A percentile compares a stretch with the other conserved stretches of the same genome.
Evolutionary conservation across 2,329 filamentous ascomycete species (phyloP).

Genomic region (Samsoniella hepiali): DNA sequence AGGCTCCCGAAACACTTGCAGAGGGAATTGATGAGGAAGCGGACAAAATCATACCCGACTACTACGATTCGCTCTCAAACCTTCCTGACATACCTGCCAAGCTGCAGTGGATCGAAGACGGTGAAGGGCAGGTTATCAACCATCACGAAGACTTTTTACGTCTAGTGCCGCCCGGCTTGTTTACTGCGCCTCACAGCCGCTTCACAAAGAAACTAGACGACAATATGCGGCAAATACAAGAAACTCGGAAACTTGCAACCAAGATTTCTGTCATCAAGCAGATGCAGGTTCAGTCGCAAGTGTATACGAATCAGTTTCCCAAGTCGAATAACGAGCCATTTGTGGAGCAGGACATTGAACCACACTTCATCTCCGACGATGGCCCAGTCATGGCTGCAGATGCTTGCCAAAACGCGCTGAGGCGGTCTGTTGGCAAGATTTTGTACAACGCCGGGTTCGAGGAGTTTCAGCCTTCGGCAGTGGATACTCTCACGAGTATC

Average conservation of each 20-base stretch:
- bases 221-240: conserved; percentile 93
- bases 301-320: conserved; percentile 97
- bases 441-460: conserved; percentile 97
- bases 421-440: conserved; percentile 88
- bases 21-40: conserved; percentile 92
- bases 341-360: conserved; percentile 77
- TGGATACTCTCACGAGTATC: conserved; percentile 86
- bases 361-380: conserved; percentile 86
- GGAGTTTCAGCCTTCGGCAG: conserved; percentile 89
- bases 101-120: conserved; percentile 84
- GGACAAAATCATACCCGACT: conserved; percentile 83
- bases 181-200: conserved; percentile 69
- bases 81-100: conserved; percentile 79
- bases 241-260: conserved; percentile 90
- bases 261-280: conserved; percentile 99
- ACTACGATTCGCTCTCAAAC: conserved; percentile 83
- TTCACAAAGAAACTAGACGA: conserved; percentile 78
- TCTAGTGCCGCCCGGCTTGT: conserved; percentile 71
- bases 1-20: conserved; percentile 71
- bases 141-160: conserved; percentile 81
- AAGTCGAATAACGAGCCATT: conserved; percentile 93
- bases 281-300: conserved; percentile 97
- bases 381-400: conserved; percentile 83
- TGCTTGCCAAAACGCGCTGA: conserved; percentile 77
- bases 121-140: conserved; percentile 84